Evolutionary conservation across 1,139 yeast species (phyloP).

Genomic region (Saccharomyces pastorianus): DNA sequence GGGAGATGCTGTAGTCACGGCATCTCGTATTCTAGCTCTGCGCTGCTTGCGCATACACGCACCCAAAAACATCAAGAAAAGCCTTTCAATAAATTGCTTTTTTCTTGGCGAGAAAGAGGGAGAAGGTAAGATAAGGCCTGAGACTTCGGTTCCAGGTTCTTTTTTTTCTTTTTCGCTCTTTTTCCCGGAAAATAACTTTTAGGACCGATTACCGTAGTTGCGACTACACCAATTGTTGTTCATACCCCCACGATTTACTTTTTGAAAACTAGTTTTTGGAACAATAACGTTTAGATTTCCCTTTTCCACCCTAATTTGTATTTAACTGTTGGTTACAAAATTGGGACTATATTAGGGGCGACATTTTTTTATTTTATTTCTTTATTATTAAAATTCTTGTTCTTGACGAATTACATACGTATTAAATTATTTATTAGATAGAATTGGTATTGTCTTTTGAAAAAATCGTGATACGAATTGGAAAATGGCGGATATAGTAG

Average conservation of each 20-base stretch:
- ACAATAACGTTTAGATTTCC: slow-evolving; percentile 6
- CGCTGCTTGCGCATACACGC: not conserved
- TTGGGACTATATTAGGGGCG: not conserved
- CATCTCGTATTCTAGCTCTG: not conserved
- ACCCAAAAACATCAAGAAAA: slow-evolving; percentile 1
- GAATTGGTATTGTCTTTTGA: not conserved
- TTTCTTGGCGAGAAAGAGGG: not conserved
- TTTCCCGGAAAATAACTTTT: slow-evolving; percentile 1
- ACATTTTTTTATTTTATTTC: not conserved
- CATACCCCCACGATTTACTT: slow-evolving; percentile 8
- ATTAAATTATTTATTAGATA: not conserved
- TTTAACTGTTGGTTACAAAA: not conserved
- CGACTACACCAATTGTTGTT: slow-evolving; percentile 13
- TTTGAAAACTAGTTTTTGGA: slow-evolving; percentile 13
- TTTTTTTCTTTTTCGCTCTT: not conserved
- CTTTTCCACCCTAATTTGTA: slow-evolving; percentile 1
- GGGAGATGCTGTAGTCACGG: not conserved
- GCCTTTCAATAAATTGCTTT: slow-evolving; percentile 5
- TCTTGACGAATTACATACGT: not conserved
- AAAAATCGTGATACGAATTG: not conserved
- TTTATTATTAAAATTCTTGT: not conserved
- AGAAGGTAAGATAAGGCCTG: not conserved
- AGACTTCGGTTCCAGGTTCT: not conserved
- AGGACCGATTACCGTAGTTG: slow-evolving; percentile 12
- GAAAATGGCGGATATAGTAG: not conserved